These are phyloP conservation scores for Nyctanthes arbortristis DNA, from an alignment of 257 asterid species.

Conservation along the genomic window DNA sequence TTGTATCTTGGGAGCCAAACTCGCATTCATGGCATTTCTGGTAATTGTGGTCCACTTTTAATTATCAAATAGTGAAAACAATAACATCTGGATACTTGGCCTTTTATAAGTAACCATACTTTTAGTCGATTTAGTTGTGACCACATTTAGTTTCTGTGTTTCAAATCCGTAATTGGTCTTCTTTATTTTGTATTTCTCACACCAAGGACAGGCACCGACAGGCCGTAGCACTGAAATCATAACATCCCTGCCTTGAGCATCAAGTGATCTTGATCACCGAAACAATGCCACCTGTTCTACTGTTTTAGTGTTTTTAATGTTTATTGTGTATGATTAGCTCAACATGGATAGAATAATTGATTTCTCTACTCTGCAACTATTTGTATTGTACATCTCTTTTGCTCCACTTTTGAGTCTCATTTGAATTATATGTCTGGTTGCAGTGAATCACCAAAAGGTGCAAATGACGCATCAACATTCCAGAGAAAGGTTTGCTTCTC, in stretches of 20 bases:
- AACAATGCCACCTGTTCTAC: neutral
- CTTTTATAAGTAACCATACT: no score
- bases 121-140: constrained; percentile 3
- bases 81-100: neutral
- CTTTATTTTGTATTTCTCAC: neutral
- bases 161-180: constrained; percentile 1
- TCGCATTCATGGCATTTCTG: neutral
- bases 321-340: constrained; percentile 10
- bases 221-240: neutral
- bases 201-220: neutral
- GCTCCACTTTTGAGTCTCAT: constrained; percentile 10
- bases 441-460: constrained; percentile 99
- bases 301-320: constrained; percentile 10
- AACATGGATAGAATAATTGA: neutral
- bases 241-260: constrained; percentile 3
- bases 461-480: constrained; percentile 94
- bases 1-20: neutral
- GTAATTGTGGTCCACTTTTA: neutral
- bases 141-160: constrained; percentile 1
- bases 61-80: neutral
- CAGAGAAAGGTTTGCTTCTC: constrained; percentile 87
- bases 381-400: constrained; percentile 7
- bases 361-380: neutral
- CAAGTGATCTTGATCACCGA: constrained; percentile 5
- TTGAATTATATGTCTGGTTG: constrained; percentile 26